A percentile compares a stretch with the other conserved stretches of the same genome.
Conservation (phyloP, 1,139 yeast species). For the Meyerozyma athensensis region DNA sequence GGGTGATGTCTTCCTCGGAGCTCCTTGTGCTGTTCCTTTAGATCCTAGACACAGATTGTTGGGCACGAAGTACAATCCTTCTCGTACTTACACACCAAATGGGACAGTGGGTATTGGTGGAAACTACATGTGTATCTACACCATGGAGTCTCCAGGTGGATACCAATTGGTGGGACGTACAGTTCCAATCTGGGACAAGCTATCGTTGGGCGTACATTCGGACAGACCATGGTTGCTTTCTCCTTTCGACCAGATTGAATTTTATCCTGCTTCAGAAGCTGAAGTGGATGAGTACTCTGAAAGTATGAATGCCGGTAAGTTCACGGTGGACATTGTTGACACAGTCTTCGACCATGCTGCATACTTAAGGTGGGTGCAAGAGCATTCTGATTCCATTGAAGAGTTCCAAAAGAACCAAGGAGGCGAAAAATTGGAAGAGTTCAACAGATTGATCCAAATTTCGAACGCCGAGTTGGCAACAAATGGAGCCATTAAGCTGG, state of each 20-base stretch:
- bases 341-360: slow-evolving; percentile 77
- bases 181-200: slow-evolving; percentile 95
- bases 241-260: slow-evolving; percentile 92
- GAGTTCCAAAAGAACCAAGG: slow-evolving; percentile 63
- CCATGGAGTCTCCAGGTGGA: slow-evolving; percentile 99
- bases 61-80: slow-evolving; percentile 94
- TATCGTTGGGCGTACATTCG: slow-evolving; percentile 67
- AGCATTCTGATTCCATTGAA: slow-evolving; percentile 66
- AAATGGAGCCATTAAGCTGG: slow-evolving; percentile 34
- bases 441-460: slow-evolving; percentile 74
- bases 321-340: slow-evolving; percentile 68
- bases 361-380: slow-evolving; percentile 75
- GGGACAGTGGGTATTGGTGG: slow-evolving; percentile 99
- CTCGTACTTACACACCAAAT: slow-evolving; percentile 91
- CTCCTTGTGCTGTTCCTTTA: slow-evolving; percentile 97
- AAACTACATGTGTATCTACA: slow-evolving; percentile 96
- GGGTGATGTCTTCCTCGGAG: slow-evolving; percentile 96
- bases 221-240: slow-evolving; percentile 77
- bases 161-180: slow-evolving; percentile 96
- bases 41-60: slow-evolving; percentile 92
- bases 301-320: slow-evolving; percentile 77
- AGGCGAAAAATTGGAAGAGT: slow-evolving; percentile 80
- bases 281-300: slow-evolving; percentile 70
- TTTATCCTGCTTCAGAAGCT: slow-evolving; percentile 83
- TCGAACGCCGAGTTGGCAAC: slow-evolving; percentile 73